Percentiles rank a stretch among this genome's conserved stretches.
Evolutionary conservation across 2,329 filamentous ascomycete species (phyloP).

Genomic region (Sphaerulina populicola): DNA sequence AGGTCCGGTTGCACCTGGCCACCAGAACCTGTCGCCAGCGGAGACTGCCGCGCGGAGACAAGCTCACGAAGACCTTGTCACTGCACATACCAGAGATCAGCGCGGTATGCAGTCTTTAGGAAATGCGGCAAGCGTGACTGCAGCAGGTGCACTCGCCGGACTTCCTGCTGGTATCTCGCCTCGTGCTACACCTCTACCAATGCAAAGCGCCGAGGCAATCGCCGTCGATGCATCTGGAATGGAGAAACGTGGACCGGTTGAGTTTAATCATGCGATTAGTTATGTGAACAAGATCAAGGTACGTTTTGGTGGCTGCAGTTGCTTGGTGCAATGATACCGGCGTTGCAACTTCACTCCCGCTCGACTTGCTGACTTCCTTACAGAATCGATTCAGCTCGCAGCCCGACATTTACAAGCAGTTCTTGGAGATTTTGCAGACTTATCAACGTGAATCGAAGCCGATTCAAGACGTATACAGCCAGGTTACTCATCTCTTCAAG

Average conservation of each 20-base stretch:
- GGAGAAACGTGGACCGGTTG: slow-evolving; percentile 87
- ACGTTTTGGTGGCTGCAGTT: slow-evolving; percentile 29
- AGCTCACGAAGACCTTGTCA: slow-evolving; percentile 27
- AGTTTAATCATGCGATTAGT: slow-evolving; percentile 98
- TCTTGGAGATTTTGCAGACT: slow-evolving; percentile 93
- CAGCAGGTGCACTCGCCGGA: slow-evolving; percentile 44
- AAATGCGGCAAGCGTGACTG: slow-evolving; percentile 49
- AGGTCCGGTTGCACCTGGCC: slow-evolving; percentile 33
- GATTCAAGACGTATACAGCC: slow-evolving; percentile 95
- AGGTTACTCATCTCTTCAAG: slow-evolving; percentile 90
- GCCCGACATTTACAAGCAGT: slow-evolving; percentile 98
- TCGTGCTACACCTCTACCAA: slow-evolving; percentile 44
- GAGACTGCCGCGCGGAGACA: slow-evolving; percentile 29
- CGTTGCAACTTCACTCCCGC: not conserved
- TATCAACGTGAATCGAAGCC: slow-evolving; percentile 97
- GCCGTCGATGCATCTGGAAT: slow-evolving; percentile 44
- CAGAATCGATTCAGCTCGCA: slow-evolving; percentile 95
- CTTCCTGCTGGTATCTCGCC: slow-evolving; percentile 45
- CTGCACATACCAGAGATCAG: slow-evolving; percentile 54
- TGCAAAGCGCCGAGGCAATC: slow-evolving; percentile 49
- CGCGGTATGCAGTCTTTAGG: slow-evolving; percentile 58
- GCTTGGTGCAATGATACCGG: not conserved
- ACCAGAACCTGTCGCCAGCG: slow-evolving; percentile 25
- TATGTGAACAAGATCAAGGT: slow-evolving; percentile 99
- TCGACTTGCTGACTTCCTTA: not conserved